phyloP scores from a whole-genome alignment of 2,329 filamentous ascomycete genomes.

The Stagonosporopsis cucurbitacearum region DNA sequence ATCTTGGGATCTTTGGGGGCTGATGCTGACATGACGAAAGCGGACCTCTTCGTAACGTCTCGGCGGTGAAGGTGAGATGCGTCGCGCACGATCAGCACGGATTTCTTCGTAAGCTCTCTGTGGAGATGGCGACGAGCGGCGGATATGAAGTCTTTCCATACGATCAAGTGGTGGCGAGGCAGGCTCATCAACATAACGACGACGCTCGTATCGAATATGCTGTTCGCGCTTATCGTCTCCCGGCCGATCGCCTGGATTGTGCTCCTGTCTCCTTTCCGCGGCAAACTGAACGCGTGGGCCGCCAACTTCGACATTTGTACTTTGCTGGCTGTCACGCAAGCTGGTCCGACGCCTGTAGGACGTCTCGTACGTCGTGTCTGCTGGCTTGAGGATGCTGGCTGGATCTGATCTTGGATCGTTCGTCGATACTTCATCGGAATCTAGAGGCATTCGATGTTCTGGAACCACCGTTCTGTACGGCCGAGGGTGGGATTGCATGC shows the following conservation, averaged over 20 bases:
- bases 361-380: constrained; percentile 27
- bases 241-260: constrained; percentile 11
- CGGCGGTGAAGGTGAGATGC: constrained; percentile 25
- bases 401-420: constrained; percentile 23
- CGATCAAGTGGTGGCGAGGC: constrained; percentile 22
- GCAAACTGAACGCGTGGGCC: constrained; percentile 41
- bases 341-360: constrained; percentile 21
- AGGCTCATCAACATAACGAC: constrained; percentile 20
- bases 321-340: constrained; percentile 34
- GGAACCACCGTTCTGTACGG: constrained; percentile 31
- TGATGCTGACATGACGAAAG: constrained; percentile 24
- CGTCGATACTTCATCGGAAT: constrained; percentile 29
- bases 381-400: constrained; percentile 35
- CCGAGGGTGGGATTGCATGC: constrained; percentile 35
- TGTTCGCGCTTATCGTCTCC: constrained; percentile 20
- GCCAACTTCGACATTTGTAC: constrained; percentile 39
- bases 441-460: constrained; percentile 23
- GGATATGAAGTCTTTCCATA: constrained; percentile 30
- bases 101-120: constrained; percentile 23
- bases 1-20: constrained; percentile 9
- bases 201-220: constrained; percentile 21
- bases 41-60: constrained; percentile 20
- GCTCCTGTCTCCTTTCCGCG: constrained; percentile 15
- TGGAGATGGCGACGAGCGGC: constrained; percentile 20
- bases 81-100: constrained; percentile 24